Conservation (phyloP, 768 basidiomycete genomes). For the Lactifluus piperatus region DNA sequence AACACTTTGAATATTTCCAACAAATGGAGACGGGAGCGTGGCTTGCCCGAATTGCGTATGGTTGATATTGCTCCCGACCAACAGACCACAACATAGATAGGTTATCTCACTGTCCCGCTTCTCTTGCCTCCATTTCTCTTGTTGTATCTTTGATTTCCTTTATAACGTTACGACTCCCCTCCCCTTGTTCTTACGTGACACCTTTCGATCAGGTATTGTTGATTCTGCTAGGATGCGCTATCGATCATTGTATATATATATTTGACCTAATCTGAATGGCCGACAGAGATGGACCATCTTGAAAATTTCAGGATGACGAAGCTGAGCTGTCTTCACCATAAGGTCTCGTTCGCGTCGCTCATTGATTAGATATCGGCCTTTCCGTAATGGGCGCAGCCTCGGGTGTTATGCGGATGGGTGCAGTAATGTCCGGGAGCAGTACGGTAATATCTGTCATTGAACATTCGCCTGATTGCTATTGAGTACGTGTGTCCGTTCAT, state of each 20-base stretch:
- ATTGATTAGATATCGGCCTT: neutral
- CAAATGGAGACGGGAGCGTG: slow-evolving; percentile 81
- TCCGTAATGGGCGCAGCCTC: neutral
- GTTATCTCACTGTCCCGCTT: neutral
- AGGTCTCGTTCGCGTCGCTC: neutral
- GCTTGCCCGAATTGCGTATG: slow-evolving; percentile 60
- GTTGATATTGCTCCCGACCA: slow-evolving; percentile 37
- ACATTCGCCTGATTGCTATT: too few species aligned
- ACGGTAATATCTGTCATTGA: neutral
- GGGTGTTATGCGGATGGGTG: neutral
- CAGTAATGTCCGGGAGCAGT: neutral
- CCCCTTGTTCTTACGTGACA: neutral
- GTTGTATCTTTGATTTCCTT: neutral
- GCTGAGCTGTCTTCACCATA: neutral
- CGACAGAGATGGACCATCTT: neutral
- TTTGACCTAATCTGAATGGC: slow-evolving; percentile 2
- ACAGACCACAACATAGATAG: slow-evolving; percentile 6
- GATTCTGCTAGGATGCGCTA: slow-evolving; percentile 2
- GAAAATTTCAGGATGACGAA: neutral
- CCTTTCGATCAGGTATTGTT: neutral
- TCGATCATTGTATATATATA: slow-evolving; percentile 11
- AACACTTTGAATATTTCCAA: slow-evolving; percentile 65
- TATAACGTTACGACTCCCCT: neutral
- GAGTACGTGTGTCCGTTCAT: neutral
- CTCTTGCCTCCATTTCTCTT: too few species aligned